These are phyloP conservation scores for Dispira simplex DNA, from an alignment of 192 early-diverging fungal species.

Conservation along the genomic window DNA sequence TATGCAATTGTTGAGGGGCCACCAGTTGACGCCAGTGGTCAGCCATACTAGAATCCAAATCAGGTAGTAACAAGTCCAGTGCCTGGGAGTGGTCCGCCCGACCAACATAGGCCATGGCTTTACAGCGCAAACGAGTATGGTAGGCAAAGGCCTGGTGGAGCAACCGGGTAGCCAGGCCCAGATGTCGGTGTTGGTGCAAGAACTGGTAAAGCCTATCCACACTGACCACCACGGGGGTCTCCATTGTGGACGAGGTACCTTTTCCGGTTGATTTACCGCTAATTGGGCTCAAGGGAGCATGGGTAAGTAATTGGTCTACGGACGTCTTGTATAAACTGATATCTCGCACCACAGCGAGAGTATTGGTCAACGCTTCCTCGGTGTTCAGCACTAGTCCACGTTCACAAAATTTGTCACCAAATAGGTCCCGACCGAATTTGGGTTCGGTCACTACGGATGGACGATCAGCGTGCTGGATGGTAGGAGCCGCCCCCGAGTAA, in stretches of 20 bases:
- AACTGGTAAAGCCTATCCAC: background rate
- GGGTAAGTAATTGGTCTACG: background rate
- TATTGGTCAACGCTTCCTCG: slow-evolving; percentile 29
- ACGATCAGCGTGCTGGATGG: too few species aligned
- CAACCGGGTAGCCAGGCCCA: background rate
- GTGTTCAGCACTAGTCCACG: slow-evolving; percentile 44
- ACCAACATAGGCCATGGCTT: background rate
- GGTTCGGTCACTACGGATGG: too few species aligned
- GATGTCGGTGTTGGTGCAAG: slow-evolving; percentile 7
- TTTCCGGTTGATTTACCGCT: slow-evolving; percentile 1
- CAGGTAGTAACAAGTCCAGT: background rate
- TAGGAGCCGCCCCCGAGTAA: too few species aligned
- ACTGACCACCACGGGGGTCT: background rate
- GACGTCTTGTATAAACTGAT: too few species aligned
- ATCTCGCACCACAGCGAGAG: background rate
- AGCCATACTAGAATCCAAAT: background rate
- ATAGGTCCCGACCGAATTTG: slow-evolving; percentile 16
- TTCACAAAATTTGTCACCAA: slow-evolving; percentile 33
- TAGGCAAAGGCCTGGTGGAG: background rate
- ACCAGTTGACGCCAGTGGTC: background rate
- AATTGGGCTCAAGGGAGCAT: background rate
- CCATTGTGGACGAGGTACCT: slow-evolving; percentile 11
- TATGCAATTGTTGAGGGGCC: background rate
- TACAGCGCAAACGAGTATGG: background rate
- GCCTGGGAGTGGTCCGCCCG: background rate